Evolutionary conservation across 2,329 filamentous ascomycete species (phyloP).

Genomic region (Xylaria sp.): DNA sequence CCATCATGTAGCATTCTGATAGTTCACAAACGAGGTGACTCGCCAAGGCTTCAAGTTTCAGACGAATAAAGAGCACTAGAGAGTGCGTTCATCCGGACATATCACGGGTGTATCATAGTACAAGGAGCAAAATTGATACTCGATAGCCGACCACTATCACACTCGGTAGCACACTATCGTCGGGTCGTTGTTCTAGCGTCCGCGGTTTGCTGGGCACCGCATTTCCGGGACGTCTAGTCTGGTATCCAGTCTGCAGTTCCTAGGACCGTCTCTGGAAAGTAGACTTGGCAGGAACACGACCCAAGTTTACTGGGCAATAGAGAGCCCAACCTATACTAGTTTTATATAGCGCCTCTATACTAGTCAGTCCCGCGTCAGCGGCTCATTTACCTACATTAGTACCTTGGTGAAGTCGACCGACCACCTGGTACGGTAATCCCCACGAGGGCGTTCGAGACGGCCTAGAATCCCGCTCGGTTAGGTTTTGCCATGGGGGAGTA

Average conservation of each 20-base stretch:
- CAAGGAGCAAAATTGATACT: background rate
- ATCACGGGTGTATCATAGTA: background rate
- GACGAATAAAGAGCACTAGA: background rate
- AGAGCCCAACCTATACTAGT: background rate
- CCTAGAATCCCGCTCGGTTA: background rate
- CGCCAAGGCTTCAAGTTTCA: slow-evolving; percentile 16
- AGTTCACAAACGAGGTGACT: slow-evolving; percentile 1
- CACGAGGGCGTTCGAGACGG: background rate
- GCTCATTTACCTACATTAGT: background rate
- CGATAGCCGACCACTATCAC: slow-evolving; percentile 16
- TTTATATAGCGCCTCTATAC: background rate
- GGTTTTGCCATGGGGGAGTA: slow-evolving; percentile 1
- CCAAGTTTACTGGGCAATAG: background rate
- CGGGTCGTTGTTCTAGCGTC: slow-evolving; percentile 22
- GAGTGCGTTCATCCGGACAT: background rate
- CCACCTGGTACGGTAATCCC: background rate
- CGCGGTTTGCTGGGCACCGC: slow-evolving; percentile 15
- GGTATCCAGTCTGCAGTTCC: background rate
- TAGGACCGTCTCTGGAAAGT: background rate
- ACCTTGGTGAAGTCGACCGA: background rate
- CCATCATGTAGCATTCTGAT: background rate
- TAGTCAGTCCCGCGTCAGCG: background rate
- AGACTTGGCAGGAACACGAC: background rate
- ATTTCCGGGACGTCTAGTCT: background rate
- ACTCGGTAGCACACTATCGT: slow-evolving; percentile 31